phyloP scores from a whole-genome alignment of 2,329 filamentous ascomycete species.

The Hypoxylon sp. region DNA sequence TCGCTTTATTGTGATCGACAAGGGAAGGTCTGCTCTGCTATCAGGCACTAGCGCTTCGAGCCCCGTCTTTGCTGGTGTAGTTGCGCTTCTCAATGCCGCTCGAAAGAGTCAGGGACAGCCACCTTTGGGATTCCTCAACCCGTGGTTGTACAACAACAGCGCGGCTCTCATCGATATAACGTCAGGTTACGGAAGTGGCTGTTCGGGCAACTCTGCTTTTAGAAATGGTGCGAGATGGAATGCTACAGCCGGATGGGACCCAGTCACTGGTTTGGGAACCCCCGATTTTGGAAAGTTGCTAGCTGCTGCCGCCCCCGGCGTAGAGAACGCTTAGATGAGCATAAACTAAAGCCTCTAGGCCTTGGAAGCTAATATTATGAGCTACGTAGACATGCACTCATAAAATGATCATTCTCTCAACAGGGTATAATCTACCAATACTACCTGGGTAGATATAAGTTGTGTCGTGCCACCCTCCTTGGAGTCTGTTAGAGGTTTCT shows the following conservation, averaged over 20 bases:
- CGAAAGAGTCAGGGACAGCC: conserved; percentile 54
- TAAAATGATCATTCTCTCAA: neutral
- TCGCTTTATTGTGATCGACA: conserved; percentile 61
- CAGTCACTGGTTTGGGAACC: conserved; percentile 54
- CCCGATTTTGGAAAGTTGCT: conserved; percentile 50
- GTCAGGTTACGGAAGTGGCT: conserved; percentile 50
- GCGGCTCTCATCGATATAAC: conserved; percentile 53
- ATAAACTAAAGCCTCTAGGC: neutral
- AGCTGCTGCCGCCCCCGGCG: conserved; percentile 50
- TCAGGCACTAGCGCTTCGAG: conserved; percentile 57
- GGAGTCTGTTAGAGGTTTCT: too few species aligned
- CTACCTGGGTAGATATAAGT: neutral
- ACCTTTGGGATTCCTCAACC: conserved; percentile 54
- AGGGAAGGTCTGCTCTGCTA: conserved; percentile 48
- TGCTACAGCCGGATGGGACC: conserved; percentile 53
- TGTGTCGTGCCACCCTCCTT: too few species aligned
- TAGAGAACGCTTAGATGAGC: conserved; percentile 47
- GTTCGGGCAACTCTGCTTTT: conserved; percentile 48
- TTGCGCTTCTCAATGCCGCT: conserved; percentile 61
- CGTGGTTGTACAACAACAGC: conserved; percentile 54
- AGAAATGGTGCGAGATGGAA: conserved; percentile 52
- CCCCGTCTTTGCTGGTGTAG: conserved; percentile 58
- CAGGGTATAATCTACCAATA: neutral
- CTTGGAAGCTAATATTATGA: neutral
- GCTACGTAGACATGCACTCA: neutral